Base-by-base conservation (phyloP, 2,329 filamentous ascomycete genomes). In the Cladophialophora exuberans region DNA sequence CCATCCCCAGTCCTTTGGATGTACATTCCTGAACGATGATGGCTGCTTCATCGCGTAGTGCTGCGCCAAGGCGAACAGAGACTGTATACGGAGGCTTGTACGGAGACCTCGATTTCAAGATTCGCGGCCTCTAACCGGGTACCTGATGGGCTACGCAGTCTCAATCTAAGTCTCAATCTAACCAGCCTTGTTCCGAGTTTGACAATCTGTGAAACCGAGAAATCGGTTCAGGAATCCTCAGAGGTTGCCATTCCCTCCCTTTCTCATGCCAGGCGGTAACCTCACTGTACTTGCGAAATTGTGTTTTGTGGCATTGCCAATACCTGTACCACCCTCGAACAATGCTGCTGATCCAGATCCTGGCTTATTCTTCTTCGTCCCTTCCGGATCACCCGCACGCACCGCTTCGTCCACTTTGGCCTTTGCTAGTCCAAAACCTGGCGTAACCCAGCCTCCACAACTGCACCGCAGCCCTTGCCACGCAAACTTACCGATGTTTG, bases 401-500 rank as follows among this genome's bases (percentile, higher is more conserved):
- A 79, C 74, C n/a, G n/a, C n/a, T 65, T 95, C 87, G 70, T 97
- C 94, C 31, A 97, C 87, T 64, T 86, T 86, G 49, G 88, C 86
- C 71, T 86, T 89, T 50, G 90, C 87, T 58, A 97, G 77, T 58
- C 88, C 93, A 69, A 99, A 94, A 1, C 88, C 92, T 6, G 94
- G 93, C 46, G 91, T 89, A 18, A 97, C 81, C 93, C 94, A 97
- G 59, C 87, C 84, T 31, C 87, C 85, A 71, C 94, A 99, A 68
- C 85, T 94, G 75, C 94, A 99, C 70, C 85, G 86, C 80, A 97
- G 87, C 11, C 94, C 94, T 70, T 95, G 90, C 94, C 94, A 99
- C 48, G 93, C 89, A 69, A 97, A 99, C 65, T 94, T 89, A 33
- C 94, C 94, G 43, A 97, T 84, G 48, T 90, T 90, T 35, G 89